Percentiles rank a stretch among this genome's conserved stretches.
These are phyloP conservation scores for Sisymbrium altissimum DNA, from an alignment of 345 rosid genomes.

Conservation along the genomic window DNA sequence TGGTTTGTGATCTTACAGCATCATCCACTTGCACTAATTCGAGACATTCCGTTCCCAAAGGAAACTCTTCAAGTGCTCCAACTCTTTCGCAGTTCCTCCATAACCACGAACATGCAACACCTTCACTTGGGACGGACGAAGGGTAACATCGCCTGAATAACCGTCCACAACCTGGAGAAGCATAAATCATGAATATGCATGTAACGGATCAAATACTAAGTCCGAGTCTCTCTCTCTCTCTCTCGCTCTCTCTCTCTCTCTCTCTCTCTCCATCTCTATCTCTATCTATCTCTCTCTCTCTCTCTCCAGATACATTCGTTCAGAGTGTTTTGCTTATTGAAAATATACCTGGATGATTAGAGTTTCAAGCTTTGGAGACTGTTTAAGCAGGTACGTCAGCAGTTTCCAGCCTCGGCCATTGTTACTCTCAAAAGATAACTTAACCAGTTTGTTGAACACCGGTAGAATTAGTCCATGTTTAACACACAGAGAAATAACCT, in stretches of 20 bases:
- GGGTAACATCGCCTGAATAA: background rate
- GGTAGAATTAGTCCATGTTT: background rate
- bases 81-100: background rate
- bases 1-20: too few species aligned
- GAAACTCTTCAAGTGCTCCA: background rate
- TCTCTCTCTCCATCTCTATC: too few species aligned
- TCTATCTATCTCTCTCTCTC: too few species aligned
- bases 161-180: background rate
- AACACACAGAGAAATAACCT: background rate
- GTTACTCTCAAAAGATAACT: background rate
- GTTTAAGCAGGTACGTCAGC: background rate
- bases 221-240: too few species aligned
- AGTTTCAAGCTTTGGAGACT: conserved; percentile 17
- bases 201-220: too few species aligned
- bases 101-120: background rate
- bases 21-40: too few species aligned
- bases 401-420: background rate
- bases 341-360: background rate
- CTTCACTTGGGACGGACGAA: background rate
- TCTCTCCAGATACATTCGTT: too few species aligned
- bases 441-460: conserved; percentile 11
- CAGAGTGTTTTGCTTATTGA: background rate
- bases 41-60: too few species aligned
- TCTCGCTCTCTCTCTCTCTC: too few species aligned
- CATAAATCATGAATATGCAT: too few species aligned